Conservation (phyloP, 805 yeast species). For the Tetrapisispora iriomotensis region DNA sequence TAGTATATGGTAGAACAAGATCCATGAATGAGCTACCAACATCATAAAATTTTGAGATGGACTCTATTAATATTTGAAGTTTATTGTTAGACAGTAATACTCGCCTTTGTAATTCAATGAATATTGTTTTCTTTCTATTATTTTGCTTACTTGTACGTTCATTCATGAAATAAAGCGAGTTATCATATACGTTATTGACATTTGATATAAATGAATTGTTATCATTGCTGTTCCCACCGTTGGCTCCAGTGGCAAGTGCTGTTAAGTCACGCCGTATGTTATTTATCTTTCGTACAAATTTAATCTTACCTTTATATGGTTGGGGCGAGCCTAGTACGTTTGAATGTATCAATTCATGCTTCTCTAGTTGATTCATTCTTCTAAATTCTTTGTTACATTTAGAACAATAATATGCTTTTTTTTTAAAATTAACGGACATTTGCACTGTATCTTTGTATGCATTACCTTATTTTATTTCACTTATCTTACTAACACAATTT, state of each 20-base stretch:
- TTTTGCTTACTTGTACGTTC: background rate
- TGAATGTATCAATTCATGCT: background rate
- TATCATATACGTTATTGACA: no score
- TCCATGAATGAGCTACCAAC: background rate
- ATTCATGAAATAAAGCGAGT: no score
- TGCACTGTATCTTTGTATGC: no score
- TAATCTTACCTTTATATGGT: background rate
- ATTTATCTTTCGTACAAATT: no score
- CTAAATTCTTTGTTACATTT: no score
- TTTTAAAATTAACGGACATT: no score
- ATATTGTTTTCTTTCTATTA: background rate
- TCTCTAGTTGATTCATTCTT: background rate
- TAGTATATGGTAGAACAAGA: background rate
- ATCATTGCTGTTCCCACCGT: background rate
- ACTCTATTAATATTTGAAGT: slow-evolving; percentile 2
- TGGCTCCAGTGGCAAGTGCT: no score
- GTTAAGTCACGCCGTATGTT: no score
- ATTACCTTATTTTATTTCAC: no score
- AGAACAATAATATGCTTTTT: no score
- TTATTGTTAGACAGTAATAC: background rate
- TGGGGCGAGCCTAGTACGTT: background rate
- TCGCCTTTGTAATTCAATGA: slow-evolving; percentile 1
- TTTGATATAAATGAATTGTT: no score
- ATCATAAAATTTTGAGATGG: slow-evolving; percentile 1
- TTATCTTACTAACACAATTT: no score